phyloP scores from a whole-genome alignment of 2,329 filamentous ascomycete species.

The Paracamarosporium sp. region DNA sequence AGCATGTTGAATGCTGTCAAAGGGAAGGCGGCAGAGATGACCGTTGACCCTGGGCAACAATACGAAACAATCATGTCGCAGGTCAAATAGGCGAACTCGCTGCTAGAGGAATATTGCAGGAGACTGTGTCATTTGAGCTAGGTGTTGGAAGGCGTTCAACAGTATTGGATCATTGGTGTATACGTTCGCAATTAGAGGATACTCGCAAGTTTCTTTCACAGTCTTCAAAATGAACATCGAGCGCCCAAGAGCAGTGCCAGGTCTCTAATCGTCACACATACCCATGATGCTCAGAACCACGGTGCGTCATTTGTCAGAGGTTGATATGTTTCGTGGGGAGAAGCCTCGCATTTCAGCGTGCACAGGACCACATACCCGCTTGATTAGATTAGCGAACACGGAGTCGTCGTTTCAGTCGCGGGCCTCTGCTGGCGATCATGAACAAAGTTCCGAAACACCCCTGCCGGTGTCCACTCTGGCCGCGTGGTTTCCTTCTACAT shows the following conservation, averaged over 20 bases:
- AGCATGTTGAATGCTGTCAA: conserved; percentile 89
- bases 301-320: neutral
- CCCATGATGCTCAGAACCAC: neutral
- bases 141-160: neutral
- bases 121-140: neutral
- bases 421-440: conserved; percentile 5
- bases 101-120: neutral
- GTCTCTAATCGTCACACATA: no score
- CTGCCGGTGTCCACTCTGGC: neutral
- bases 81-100: conserved; percentile 66
- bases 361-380: neutral
- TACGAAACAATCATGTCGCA: conserved; percentile 94
- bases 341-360: neutral
- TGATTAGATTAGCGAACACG: conserved; percentile 3
- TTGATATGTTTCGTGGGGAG: neutral
- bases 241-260: neutral
- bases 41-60: conserved; percentile 74
- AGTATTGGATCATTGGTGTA: neutral
- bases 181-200: neutral
- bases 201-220: neutral
- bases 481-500: neutral
- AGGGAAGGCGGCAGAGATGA: conserved; percentile 83
- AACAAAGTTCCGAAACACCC: neutral
- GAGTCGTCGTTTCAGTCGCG: neutral
- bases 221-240: neutral